These are phyloP conservation scores for Wickerhamiella qilinensis DNA, from an alignment of 805 yeast species.

Conservation along the genomic window DNA sequence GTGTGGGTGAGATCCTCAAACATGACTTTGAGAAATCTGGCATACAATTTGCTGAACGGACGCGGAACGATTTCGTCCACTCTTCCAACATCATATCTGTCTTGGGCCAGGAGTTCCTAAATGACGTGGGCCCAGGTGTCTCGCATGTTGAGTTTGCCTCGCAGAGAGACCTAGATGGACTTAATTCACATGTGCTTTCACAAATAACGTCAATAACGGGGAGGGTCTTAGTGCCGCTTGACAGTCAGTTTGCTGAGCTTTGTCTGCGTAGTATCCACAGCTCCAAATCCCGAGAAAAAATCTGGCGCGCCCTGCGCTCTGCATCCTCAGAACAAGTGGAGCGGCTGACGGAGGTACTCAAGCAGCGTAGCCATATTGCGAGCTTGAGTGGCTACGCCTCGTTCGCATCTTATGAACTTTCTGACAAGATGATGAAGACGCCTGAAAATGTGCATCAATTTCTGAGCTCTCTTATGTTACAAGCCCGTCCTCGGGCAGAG, in stretches of 20 bases:
- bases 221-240: slow-evolving; percentile 36
- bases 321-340: slow-evolving; percentile 47
- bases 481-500: slow-evolving; percentile 37
- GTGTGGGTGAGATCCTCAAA: slow-evolving; percentile 65
- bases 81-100: slow-evolving; percentile 68
- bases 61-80: slow-evolving; percentile 41
- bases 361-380: slow-evolving; percentile 55
- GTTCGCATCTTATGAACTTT: slow-evolving; percentile 65
- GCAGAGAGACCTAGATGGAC: slow-evolving; percentile 17
- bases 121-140: slow-evolving; percentile 25
- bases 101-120: slow-evolving; percentile 61
- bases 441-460: slow-evolving; percentile 66
- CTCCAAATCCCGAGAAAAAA: slow-evolving; percentile 39
- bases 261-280: slow-evolving; percentile 43
- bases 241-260: slow-evolving; percentile 49
- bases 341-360: slow-evolving; percentile 41
- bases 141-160: slow-evolving; percentile 12
- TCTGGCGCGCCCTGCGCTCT: slow-evolving; percentile 65
- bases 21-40: slow-evolving; percentile 88
- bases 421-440: slow-evolving; percentile 76
- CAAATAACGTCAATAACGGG: slow-evolving; percentile 12
- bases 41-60: slow-evolving; percentile 54
- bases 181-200: slow-evolving; percentile 9
- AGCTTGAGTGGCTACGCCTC: slow-evolving; percentile 51
- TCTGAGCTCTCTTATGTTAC: slow-evolving; percentile 39